Conservation (phyloP, 495 filamentous ascomycete genomes). For the Talaromyces ruber region DNA sequence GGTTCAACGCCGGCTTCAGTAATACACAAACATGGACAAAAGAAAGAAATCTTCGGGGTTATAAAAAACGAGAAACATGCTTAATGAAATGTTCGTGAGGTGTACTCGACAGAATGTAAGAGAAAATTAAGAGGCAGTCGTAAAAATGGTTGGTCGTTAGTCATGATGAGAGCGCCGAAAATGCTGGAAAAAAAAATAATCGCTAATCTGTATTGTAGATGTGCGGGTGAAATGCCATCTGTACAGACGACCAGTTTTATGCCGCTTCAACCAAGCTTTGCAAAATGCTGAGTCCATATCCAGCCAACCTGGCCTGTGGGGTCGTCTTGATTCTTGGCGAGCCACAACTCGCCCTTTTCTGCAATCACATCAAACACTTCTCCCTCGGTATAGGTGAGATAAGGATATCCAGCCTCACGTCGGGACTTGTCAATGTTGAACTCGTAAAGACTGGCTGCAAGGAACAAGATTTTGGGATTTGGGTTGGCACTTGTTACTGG, state of each 20-base stretch:
- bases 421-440: conserved; percentile 93
- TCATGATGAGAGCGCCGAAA: neutral
- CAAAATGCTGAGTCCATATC: conserved; percentile 99
- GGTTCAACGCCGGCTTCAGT: neutral
- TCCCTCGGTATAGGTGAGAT: conserved; percentile 87
- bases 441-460: conserved; percentile 89
- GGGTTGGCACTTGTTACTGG: conserved; percentile 16
- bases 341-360: conserved; percentile 95
- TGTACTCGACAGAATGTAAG: neutral
- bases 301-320: conserved; percentile 69
- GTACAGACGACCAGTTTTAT: neutral
- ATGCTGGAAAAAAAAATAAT: neutral
- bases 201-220: neutral
- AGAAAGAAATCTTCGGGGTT: neutral
- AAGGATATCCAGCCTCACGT: conserved; percentile 89
- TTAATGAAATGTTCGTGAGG: neutral
- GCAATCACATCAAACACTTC: conserved; percentile 90
- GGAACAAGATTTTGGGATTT: conserved; percentile 59
- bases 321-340: conserved; percentile 96
- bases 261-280: conserved; percentile 42
- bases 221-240: neutral
- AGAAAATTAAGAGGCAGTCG: neutral
- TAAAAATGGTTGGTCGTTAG: neutral
- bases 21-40: neutral
- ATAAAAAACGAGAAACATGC: neutral